Evolutionary conservation across 2,329 filamentous ascomycete genomes (phyloP), one percentile per base, ranked within the genome.

Genomic region (Exophiala viscosa): DNA sequence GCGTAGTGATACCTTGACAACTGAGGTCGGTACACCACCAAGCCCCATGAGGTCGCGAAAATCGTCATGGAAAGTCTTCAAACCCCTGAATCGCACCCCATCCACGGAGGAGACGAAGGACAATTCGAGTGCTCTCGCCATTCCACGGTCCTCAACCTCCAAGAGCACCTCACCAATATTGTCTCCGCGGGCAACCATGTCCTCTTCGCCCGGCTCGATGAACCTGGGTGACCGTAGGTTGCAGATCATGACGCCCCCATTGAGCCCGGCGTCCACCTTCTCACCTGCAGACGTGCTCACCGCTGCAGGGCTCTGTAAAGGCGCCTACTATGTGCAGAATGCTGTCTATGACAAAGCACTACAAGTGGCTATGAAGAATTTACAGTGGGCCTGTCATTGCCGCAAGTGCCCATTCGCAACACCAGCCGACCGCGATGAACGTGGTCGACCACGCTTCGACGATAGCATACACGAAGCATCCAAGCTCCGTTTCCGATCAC

Each of bases 321-420:
- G 54, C 3, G 54, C 54, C 14, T 50, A 47, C 20, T 49, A 54
- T 34, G 50, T 48, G 7, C 54, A 57, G 5, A 47, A 54, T 15
- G 50, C 44, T 5, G 28, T 42, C 5, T 46, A 50, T 31, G 54
- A 50, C 6, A 57, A 54, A 34, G 41, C 50, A 6, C 38, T 54
- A 2, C 50, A 49, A 28, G 38, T 54, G 31, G 54, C 54, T 1
- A 49, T 52, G 39, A 53, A 51, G 44, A 51, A 50, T 31, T 33
- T 54, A 31, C 43, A 54, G 32, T 57, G 54, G 54, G 31, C 54
- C 18, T 57, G 50, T 28, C 45, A 54, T 34, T 57, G 54, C 42
- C 44, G 48, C 11, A 51, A 54, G 47, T 57, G 54, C 36, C 35
- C 47, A 4, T 57, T 54, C 32, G 40, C 50, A 10, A 50, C 48